These are phyloP conservation scores for Raphanus sativus DNA, from an alignment of 345 rosid genomes.

Conservation along the genomic window DNA sequence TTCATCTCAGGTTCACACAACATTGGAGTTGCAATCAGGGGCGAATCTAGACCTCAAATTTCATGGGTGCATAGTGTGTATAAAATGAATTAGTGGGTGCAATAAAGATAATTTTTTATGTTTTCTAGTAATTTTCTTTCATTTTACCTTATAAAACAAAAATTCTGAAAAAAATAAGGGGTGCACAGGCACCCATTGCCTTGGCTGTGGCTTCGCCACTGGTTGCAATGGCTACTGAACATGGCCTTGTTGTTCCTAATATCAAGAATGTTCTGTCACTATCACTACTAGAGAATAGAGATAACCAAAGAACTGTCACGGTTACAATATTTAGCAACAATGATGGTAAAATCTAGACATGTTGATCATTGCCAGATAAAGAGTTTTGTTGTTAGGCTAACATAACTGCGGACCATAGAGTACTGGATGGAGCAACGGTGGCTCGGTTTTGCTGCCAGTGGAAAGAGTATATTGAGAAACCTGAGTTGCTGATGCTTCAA, in stretches of 20 bases:
- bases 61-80: too few relatives aligned
- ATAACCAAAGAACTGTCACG: slow-evolving; percentile 82
- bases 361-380: background rate
- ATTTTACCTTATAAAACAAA: too few relatives aligned
- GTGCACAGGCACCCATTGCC: too few relatives aligned
- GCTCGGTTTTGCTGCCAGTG: slow-evolving; percentile 86
- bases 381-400: slow-evolving; percentile 51
- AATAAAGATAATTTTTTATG: too few relatives aligned
- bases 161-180: too few relatives aligned
- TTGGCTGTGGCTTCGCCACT: too few relatives aligned
- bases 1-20: slow-evolving; percentile 57
- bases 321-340: slow-evolving; percentile 64
- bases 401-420: slow-evolving; percentile 88
- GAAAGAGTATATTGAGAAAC: slow-evolving; percentile 84
- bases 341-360: too few relatives aligned
- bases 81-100: too few relatives aligned
- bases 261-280: slow-evolving; percentile 85
- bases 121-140: too few relatives aligned
- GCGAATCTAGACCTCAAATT: too few relatives aligned
- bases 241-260: slow-evolving; percentile 86
- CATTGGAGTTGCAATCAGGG: slow-evolving; percentile 94
- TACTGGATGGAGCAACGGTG: slow-evolving; percentile 85
- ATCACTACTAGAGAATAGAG: slow-evolving; percentile 77
- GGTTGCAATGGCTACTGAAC: slow-evolving; percentile 93
- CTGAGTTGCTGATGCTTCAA: slow-evolving; percentile 73